Evolutionary conservation across 148 eudicot species (phyloP), one percentile per base, ranked within the genome.

Genomic region (Amaranthus cruentus): DNA sequence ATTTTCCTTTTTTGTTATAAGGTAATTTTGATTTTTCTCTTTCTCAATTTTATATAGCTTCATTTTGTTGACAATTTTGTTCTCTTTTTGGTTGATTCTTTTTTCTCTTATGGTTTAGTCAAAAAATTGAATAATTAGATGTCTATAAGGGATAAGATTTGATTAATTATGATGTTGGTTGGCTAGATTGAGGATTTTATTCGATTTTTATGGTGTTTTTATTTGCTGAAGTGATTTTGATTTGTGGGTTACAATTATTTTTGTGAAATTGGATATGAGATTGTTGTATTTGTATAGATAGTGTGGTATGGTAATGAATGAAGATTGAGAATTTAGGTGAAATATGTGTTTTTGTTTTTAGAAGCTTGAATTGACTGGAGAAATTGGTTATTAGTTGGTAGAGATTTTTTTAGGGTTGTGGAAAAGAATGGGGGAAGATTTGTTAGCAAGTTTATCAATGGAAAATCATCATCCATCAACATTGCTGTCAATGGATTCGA

Each of bases 391-490:
- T 50, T 51, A 73, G 68, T 58, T 72, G 68, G 6, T 49, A 62
- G 42, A 7, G 21, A 38, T 56, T 48, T 49, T 66, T 18, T 78
- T 61, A 38, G 64, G 71, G 69, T 68, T 58, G 61, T 76, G 18
- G 38, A 21, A 38, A 61, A 68, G 38, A 42, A 87, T 87, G 90
- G 88, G 88, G 55, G 87, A 85, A 76, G 88, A 85, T 87, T 73
- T 85, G 78, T 64, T 89, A 46, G 83, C 93, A 52, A 78, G 75
- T 73, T 73, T 91, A 61, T 78, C 86, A 58, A 89, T 91, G 79
- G 93, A 89, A 75, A 89, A 87, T 75, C 78, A 86, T 43, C 90
- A 81, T 51, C 90, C 89, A 55, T 91, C 96, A 63, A 91, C 96
- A 60, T 78, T 87, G 61, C 70, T 91, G 64, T 89, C 97, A 46